phyloP scores from a whole-genome alignment of 306 rosid genomes.

The Hippophae tibetana region DNA sequence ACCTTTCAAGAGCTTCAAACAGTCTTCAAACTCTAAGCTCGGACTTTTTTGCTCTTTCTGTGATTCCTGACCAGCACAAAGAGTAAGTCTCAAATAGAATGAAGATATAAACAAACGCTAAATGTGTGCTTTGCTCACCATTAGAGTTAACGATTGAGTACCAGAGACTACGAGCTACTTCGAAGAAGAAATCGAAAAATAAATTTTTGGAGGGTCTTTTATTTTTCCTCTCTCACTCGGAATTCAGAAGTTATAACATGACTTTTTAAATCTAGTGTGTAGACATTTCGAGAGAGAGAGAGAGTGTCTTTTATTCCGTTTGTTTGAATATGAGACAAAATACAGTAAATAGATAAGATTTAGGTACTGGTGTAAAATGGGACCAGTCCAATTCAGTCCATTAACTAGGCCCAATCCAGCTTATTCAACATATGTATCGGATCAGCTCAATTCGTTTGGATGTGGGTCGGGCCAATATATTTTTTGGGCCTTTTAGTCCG shows the following conservation, averaged over 20 bases:
- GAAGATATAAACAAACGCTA: not conserved
- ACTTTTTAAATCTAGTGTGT: no score
- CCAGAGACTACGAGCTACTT: not conserved
- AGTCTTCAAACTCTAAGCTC: slow-evolving; percentile 45
- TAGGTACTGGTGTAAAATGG: no score
- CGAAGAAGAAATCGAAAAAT: not conserved
- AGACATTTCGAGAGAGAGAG: no score
- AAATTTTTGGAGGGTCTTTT: not conserved
- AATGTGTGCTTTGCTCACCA: not conserved
- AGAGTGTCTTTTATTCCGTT: no score
- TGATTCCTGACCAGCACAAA: slow-evolving; percentile 29
- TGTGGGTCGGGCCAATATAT: no score
- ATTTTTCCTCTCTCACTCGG: not conserved
- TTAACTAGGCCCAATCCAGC: no score
- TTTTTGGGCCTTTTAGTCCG: no score
- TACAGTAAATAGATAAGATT: no score
- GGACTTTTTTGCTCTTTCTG: slow-evolving; percentile 33
- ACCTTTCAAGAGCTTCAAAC: slow-evolving; percentile 83
- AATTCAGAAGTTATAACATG: not conserved
- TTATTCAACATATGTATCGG: no score
- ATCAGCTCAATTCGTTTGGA: no score
- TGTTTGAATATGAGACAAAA: no score
- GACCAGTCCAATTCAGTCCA: no score
- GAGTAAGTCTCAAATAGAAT: not conserved
- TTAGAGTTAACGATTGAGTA: not conserved